Base-by-base conservation (phyloP, 2,329 filamentous ascomycete species). In the Teratosphaeria epicoccoides region DNA sequence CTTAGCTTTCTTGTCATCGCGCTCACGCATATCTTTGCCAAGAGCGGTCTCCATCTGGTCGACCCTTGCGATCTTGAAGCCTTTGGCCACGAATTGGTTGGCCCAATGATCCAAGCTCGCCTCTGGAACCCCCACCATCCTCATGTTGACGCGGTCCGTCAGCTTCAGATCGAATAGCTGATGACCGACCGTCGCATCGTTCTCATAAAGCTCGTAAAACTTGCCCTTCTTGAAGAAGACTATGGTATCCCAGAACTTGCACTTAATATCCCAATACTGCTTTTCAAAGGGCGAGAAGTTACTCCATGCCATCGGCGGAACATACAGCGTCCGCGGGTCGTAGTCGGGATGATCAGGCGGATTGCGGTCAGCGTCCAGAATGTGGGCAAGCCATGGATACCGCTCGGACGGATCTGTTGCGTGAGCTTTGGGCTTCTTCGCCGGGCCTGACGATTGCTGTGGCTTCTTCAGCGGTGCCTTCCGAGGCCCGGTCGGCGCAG, bases 211-310 rank as follows among this genome's bases (percentile, higher is more conserved):
- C 67, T 98, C 93, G 66, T 96, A 98, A 70, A 98, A 98, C 63
- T 98, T 98, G 63, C 93, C 93, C 75, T 98, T 98, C 71, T 97
- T 98, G 82, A 98, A 98, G 71, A 98, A 98, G 14, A 98, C 91
- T 45, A 98, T 85, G 0, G 90, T 96, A 59, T 96, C 89, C 87
- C 88, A 97, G 59, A 94, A 87, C 61, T 96, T 96, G 68, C 90
- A 87, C 73, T 98, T 98, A 69, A 98, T 97, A 63, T 95, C 88
- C 93, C 93, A 98, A 68, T 98, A 98, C 66, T 98, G 93, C 68
- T 89, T 94, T 70, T 98, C 93, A 58, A 98, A 98, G 0, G 91
- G 81, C 0, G 90, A 94, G 66, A 98, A 96, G 24, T 86, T 84
- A 25, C 73, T 72, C 83, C 84, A 95, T 0, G 88, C 88, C 28